Percentiles rank a stretch among this genome's conserved stretches.
These are phyloP conservation scores for Euphorbia celastroides DNA, from an alignment of 441 rosid genomes.

Conservation along the genomic window DNA sequence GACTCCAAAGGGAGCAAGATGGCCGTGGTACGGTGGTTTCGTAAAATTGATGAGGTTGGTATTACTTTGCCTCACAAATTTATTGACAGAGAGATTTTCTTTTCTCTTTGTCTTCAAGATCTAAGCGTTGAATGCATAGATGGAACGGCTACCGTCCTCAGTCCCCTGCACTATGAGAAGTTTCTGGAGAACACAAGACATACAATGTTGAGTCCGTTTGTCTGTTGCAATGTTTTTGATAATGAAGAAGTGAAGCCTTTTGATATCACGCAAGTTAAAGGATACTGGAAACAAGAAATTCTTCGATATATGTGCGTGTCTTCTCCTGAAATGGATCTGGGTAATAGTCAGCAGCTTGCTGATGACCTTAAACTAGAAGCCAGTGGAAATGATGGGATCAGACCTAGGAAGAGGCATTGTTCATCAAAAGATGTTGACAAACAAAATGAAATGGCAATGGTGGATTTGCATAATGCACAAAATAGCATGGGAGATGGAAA, in stretches of 20 bases:
- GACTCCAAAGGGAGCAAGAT: slow-evolving; percentile 60
- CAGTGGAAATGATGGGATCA: slow-evolving; percentile 29
- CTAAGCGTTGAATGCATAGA: slow-evolving; percentile 80
- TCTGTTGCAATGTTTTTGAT: slow-evolving; percentile 53
- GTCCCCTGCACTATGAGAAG: slow-evolving; percentile 61
- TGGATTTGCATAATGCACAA: slow-evolving; percentile 12
- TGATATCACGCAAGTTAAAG: slow-evolving; percentile 59
- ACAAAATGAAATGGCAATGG: neutral
- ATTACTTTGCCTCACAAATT: slow-evolving; percentile 44
- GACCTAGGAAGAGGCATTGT: slow-evolving; percentile 49
- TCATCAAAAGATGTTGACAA: slow-evolving; percentile 26
- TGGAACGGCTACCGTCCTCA: slow-evolving; percentile 76
- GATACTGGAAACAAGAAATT: slow-evolving; percentile 74
- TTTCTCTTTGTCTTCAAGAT: slow-evolving; percentile 84
- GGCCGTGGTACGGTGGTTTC: slow-evolving; percentile 90
- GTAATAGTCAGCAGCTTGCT: slow-evolving; percentile 22
- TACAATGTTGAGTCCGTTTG: slow-evolving; percentile 37
- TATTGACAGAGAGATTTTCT: slow-evolving; percentile 78
- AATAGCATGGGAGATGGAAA: slow-evolving; percentile 18
- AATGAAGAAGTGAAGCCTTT: slow-evolving; percentile 51
- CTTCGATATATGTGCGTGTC: slow-evolving; percentile 31
- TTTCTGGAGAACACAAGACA: slow-evolving; percentile 28
- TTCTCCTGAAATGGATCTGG: slow-evolving; percentile 22
- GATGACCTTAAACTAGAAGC: slow-evolving; percentile 23
- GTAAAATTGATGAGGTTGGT: slow-evolving; percentile 91